Percentiles rank a stretch among this genome's conserved stretches.
phyloP scores from a whole-genome alignment of 768 basidiomycete genomes.

The Steccherinum ochraceum region DNA sequence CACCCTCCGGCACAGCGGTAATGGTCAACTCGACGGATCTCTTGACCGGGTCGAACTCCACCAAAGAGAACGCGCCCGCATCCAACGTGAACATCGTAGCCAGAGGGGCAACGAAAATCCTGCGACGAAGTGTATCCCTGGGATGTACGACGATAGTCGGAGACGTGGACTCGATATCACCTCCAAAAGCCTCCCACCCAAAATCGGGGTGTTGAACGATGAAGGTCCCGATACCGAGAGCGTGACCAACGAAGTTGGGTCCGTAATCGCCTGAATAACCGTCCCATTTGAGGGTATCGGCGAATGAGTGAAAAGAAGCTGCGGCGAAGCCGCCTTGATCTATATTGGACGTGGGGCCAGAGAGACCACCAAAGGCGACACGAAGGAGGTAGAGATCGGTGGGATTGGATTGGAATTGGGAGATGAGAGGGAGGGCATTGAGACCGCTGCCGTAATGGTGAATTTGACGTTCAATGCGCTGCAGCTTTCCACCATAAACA shows the following conservation, averaged over 20 bases:
- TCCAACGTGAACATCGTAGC: conserved; percentile 41
- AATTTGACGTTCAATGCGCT: conserved; percentile 49
- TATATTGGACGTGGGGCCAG: conserved; percentile 49
- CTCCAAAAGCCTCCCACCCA: conserved; percentile 58
- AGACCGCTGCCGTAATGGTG: conserved; percentile 55
- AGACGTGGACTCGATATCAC: conserved; percentile 35
- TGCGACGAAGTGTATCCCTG: conserved; percentile 41
- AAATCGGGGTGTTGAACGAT: conserved; percentile 50
- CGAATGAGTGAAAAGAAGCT: conserved; percentile 56
- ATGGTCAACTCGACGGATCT: conserved; percentile 36
- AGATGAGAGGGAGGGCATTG: conserved; percentile 48
- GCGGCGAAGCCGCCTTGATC: conserved; percentile 52
- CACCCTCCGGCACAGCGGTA: conserved; percentile 32
- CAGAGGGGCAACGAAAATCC: conserved; percentile 46
- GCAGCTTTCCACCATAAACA: conserved; percentile 48
- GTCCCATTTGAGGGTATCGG: conserved; percentile 52
- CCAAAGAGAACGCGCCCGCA: conserved; percentile 42
- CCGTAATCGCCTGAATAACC: conserved; percentile 56
- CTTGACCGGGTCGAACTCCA: conserved; percentile 34
- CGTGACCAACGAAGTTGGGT: conserved; percentile 50
- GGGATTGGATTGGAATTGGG: conserved; percentile 40
- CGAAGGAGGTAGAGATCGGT: conserved; percentile 46
- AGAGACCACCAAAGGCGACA: conserved; percentile 44
- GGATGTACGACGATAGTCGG: conserved; percentile 38
- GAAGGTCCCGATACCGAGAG: conserved; percentile 37